phyloP scores from a whole-genome alignment of 768 basidiomycete genomes.

The Termitomyces sp. region DNA sequence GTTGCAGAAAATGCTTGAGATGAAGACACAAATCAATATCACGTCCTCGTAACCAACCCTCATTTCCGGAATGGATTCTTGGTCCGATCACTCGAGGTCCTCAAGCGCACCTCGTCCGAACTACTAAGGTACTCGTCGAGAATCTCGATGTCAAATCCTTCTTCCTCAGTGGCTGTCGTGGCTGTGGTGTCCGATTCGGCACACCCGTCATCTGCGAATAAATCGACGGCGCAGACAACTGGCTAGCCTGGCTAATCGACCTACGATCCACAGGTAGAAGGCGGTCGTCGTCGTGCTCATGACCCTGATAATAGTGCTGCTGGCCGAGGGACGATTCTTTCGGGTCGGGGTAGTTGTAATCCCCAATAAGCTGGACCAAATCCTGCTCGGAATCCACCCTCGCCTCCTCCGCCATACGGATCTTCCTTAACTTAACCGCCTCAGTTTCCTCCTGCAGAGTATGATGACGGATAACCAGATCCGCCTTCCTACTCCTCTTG shows the following conservation, averaged over 20 bases:
- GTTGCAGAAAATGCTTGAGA: neutral
- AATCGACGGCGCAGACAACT: constrained; percentile 43
- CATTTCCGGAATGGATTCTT: constrained; percentile 30
- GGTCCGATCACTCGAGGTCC: constrained; percentile 9
- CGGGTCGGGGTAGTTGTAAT: constrained; percentile 16
- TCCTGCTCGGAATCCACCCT: constrained; percentile 19
- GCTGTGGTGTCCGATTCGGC: constrained; percentile 55
- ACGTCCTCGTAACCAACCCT: constrained; percentile 3
- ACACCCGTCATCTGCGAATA: constrained; percentile 61
- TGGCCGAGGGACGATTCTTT: neutral
- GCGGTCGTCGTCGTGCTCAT: constrained; percentile 20
- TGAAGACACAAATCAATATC: neutral
- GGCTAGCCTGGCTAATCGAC: constrained; percentile 23
- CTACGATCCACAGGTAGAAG: constrained; percentile 11
- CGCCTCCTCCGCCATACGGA: constrained; percentile 21
- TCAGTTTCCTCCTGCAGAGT: constrained; percentile 15
- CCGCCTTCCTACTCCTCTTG: constrained; percentile 15
- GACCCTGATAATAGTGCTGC: constrained; percentile 26
- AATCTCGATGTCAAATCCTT: constrained; percentile 18
- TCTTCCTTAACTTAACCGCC: constrained; percentile 14
- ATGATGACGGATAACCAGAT: constrained; percentile 8
- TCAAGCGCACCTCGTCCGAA: constrained; percentile 10
- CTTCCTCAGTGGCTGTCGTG: constrained; percentile 29
- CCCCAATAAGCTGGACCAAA: constrained; percentile 23
- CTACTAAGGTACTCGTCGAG: constrained; percentile 33